A percentile compares a stretch with the other conserved stretches of the same genome.
Conservation (phyloP, 768 basidiomycete genomes). For the Panaeolus papilionaceus region DNA sequence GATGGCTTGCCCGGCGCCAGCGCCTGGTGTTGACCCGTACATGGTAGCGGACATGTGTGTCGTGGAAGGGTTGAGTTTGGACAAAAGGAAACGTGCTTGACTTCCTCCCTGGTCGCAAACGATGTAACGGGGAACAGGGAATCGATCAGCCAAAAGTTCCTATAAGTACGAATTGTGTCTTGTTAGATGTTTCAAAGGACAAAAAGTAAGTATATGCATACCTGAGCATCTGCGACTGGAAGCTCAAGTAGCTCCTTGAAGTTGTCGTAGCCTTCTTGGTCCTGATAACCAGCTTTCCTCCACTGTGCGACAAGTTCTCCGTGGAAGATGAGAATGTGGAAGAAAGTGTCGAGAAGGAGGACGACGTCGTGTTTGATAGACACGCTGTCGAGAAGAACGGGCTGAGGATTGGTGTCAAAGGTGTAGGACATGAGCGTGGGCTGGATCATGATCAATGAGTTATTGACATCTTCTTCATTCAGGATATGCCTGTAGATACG, state of each 20-base stretch:
- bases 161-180: slow-evolving; percentile 34
- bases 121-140: slow-evolving; percentile 97
- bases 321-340: slow-evolving; percentile 99
- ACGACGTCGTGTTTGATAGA: slow-evolving; percentile 98
- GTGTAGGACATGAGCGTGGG: slow-evolving; percentile 99
- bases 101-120: slow-evolving; percentile 97
- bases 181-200: background rate
- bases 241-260: slow-evolving; percentile 92
- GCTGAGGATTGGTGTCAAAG: slow-evolving; percentile 89
- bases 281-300: slow-evolving; percentile 98
- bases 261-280: slow-evolving; percentile 99
- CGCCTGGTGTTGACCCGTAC: slow-evolving; percentile 80
- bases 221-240: slow-evolving; percentile 90
- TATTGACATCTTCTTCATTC: slow-evolving; percentile 98
- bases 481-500: slow-evolving; percentile 74
- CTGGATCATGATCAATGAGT: slow-evolving; percentile 99
- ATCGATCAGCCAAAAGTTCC: slow-evolving; percentile 94
- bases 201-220: slow-evolving; percentile 34
- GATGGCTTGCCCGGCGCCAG: slow-evolving; percentile 85
- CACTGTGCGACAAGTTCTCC: slow-evolving; percentile 97
- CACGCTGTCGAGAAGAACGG: slow-evolving; percentile 95
- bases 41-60: slow-evolving; percentile 94
- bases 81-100: slow-evolving; percentile 97
- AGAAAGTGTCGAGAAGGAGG: slow-evolving; percentile 97
- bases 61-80: slow-evolving; percentile 96